Percentiles rank a stretch among this genome's conserved stretches.
These are phyloP conservation scores for Aphanocladium album DNA, from an alignment of 2,329 filamentous ascomycete species.

Conservation along the genomic window DNA sequence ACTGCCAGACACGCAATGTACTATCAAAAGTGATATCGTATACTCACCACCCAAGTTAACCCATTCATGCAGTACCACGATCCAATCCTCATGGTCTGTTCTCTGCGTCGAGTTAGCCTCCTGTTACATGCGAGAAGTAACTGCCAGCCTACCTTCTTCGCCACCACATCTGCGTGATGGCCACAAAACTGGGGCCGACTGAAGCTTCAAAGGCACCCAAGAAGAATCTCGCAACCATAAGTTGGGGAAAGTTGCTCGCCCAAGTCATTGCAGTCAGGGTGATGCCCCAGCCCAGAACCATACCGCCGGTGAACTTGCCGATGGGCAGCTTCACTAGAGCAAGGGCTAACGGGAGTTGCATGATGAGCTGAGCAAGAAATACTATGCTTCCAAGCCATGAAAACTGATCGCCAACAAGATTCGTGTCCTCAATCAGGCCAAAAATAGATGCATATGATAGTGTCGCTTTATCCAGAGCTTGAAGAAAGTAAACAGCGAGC, in stretches of 20 bases:
- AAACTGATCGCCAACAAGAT: constrained; percentile 51
- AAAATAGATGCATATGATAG: constrained; percentile 59
- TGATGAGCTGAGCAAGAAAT: constrained; percentile 54
- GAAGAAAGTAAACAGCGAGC: constrained; percentile 57
- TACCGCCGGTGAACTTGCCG: constrained; percentile 55
- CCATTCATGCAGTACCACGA: constrained; percentile 60
- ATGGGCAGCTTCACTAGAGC: constrained; percentile 56
- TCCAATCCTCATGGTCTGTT: constrained; percentile 53
- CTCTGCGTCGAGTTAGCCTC: constrained; percentile 24
- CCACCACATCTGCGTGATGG: constrained; percentile 60
- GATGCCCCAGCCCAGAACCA: constrained; percentile 51
- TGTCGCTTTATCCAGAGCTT: constrained; percentile 58
- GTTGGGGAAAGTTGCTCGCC: constrained; percentile 41
- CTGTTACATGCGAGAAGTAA: neutral
- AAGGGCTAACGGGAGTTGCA: constrained; percentile 52
- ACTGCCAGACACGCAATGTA: neutral
- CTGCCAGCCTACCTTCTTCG: constrained; percentile 33
- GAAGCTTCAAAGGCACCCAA: constrained; percentile 52
- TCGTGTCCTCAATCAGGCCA: constrained; percentile 53
- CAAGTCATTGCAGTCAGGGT: constrained; percentile 48
- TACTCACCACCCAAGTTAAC: constrained; percentile 46
- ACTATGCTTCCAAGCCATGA: constrained; percentile 59
- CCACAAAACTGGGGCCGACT: constrained; percentile 46
- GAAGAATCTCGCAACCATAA: constrained; percentile 50
- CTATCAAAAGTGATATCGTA: neutral